Evolutionary conservation across 192 early-diverging fungal genomes (phyloP), one percentile per base, ranked within the genome.

Genomic region (Backusella australiensis): DNA sequence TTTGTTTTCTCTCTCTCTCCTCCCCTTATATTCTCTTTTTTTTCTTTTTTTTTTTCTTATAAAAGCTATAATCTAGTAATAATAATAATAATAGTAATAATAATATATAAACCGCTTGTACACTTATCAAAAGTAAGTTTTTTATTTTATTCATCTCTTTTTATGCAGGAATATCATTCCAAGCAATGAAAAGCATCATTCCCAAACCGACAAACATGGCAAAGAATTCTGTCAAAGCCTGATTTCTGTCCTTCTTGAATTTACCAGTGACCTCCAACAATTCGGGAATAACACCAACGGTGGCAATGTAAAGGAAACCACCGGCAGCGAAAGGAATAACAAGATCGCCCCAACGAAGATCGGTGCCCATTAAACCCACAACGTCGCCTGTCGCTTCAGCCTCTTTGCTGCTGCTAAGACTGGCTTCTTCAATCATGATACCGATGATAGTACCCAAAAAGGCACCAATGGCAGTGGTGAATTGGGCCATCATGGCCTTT

Each of bases 291-390:
- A 96, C 93, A 39, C 93, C 92, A 19, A 94, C 94, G 0, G 93
- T 94, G 23, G 93, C 94, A 75, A 96, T 92, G 65, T 96, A 96
- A 44, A 96, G 83, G 74, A 96, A 95, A 26, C 94, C 94, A 36
- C 94, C 94, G 0, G 94, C 94, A 11, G 94, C 94, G 67, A 96
- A 94, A 4, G 94, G 94, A 80, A 96, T 96, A 11, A 96, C 93
- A 70, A 93, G 83, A 81, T 95, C 90, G 69, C 91, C 88, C 83
- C 85, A 87, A n/a, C 85, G 82, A 35, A 92, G 86, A 6, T 86
- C 90, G 9, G 91, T 91, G 14, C 87, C 86, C 41, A 85, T 72
- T 34, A 90, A 78, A 9, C 89, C 89, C 67, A 79, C 78, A 14
- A 75, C 52, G 9, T 23, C 32, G 34, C 39, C 42, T 34, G 39